Evolutionary conservation across 2,329 filamentous ascomycete species (phyloP).

Genomic region (Calonectria pseudoturangicola): DNA sequence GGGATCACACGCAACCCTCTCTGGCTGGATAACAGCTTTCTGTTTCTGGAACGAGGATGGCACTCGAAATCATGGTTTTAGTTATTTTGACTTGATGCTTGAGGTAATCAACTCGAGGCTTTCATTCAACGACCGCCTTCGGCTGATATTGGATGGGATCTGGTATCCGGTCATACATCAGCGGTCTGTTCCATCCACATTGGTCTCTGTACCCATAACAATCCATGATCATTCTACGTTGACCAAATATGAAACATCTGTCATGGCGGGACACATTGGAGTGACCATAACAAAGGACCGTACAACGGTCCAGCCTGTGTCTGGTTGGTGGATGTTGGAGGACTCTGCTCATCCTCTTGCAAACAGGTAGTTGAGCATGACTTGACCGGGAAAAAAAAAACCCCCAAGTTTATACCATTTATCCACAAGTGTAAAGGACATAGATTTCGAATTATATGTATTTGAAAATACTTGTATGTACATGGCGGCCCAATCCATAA

Average conservation of each 20-base stretch:
- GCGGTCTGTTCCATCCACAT: neutral
- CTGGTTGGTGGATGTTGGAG: conserved; percentile 16
- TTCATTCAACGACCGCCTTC: neutral
- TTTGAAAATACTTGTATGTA: no score
- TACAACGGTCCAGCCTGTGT: conserved; percentile 12
- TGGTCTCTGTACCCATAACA: neutral
- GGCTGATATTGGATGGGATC: neutral
- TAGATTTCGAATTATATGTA: no score
- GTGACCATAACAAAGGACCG: neutral
- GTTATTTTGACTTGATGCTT: neutral
- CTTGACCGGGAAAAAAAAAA: neutral
- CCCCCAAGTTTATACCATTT: no score
- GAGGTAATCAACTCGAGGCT: neutral
- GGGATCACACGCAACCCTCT: conserved; percentile 1
- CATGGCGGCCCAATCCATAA: no score
- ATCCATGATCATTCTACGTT: neutral
- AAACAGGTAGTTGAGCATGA: neutral
- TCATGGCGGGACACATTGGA: neutral
- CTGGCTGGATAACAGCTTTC: conserved; percentile 15
- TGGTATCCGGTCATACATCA: conserved; percentile 14
- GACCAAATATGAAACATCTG: neutral
- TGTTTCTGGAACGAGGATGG: conserved; percentile 12
- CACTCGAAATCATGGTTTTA: neutral
- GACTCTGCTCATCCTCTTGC: neutral
- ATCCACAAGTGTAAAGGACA: no score